Conservation (phyloP, 345 rosid genomes). For the Zanthoxylum bungeanum region DNA sequence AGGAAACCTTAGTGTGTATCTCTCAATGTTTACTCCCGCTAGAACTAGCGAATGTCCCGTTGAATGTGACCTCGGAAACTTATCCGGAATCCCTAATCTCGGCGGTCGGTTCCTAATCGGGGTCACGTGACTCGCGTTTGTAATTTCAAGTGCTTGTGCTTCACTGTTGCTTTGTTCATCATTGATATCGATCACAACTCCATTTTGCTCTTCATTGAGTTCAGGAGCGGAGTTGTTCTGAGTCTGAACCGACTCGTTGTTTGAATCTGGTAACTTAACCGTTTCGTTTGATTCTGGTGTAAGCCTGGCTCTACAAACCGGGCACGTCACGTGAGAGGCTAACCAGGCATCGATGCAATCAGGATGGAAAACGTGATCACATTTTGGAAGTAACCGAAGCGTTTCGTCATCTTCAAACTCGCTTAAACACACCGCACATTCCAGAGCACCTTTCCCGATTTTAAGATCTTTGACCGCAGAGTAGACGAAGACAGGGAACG, state of each 20-base stretch:
- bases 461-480: slow-evolving; percentile 48
- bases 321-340: slow-evolving; percentile 48
- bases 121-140: background rate
- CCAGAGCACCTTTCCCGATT: slow-evolving; percentile 41
- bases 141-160: slow-evolving; percentile 4
- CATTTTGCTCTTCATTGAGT: slow-evolving; percentile 6
- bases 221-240: background rate
- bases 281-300: slow-evolving; percentile 19
- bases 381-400: slow-evolving; percentile 42
- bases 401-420: slow-evolving; percentile 42
- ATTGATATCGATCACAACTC: slow-evolving; percentile 29
- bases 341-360: slow-evolving; percentile 59
- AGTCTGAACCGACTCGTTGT: slow-evolving; percentile 8
- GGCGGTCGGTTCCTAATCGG: background rate
- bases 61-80: slow-evolving; percentile 49
- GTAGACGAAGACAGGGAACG: slow-evolving; percentile 57
- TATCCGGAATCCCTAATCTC: slow-evolving; percentile 20
- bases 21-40: slow-evolving; percentile 27
- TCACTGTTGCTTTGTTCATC: slow-evolving; percentile 15
- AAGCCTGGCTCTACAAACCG: slow-evolving; percentile 57
- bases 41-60: slow-evolving; percentile 52
- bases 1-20: slow-evolving; percentile 48
- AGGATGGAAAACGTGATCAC: slow-evolving; percentile 55
- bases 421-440: slow-evolving; percentile 54
- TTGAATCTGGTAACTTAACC: background rate